These are phyloP conservation scores for Dacryopinax primogenitus DNA, from an alignment of 768 basidiomycete species.

Conservation along the genomic window DNA sequence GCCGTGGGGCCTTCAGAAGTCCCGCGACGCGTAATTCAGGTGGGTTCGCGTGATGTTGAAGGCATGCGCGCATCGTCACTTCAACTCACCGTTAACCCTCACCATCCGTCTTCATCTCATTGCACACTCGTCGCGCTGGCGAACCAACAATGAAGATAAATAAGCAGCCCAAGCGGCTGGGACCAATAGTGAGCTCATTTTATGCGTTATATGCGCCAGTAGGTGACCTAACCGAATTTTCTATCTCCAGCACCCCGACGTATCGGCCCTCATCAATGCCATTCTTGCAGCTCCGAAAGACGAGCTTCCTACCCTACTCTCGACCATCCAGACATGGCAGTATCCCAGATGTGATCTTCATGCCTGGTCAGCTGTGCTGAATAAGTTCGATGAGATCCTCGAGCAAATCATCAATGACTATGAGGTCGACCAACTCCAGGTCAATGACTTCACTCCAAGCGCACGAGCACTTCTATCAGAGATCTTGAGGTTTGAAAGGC, in stretches of 20 bases:
- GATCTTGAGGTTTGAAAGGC: slow-evolving; percentile 75
- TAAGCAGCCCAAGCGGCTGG: slow-evolving; percentile 19
- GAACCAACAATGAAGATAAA: slow-evolving; percentile 24
- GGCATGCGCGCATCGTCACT: background rate
- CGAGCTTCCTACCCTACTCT: slow-evolving; percentile 55
- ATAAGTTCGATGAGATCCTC: slow-evolving; percentile 85
- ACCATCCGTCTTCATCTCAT: background rate
- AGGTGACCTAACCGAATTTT: background rate
- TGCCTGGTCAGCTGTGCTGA: slow-evolving; percentile 89
- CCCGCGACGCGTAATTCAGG: background rate
- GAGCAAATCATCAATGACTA: slow-evolving; percentile 74
- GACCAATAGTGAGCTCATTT: background rate
- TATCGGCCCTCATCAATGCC: slow-evolving; percentile 65
- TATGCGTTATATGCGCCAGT: background rate
- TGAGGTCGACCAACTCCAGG: slow-evolving; percentile 71
- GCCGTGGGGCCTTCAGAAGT: background rate
- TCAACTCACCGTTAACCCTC: background rate
- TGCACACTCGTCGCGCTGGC: slow-evolving; percentile 4
- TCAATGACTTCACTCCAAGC: slow-evolving; percentile 58
- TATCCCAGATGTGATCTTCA: slow-evolving; percentile 96
- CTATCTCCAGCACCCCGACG: slow-evolving; percentile 50
- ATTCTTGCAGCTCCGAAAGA: slow-evolving; percentile 54
- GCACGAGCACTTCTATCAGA: slow-evolving; percentile 65
- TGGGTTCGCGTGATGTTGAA: background rate
- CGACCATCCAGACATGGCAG: slow-evolving; percentile 67